phyloP scores from a whole-genome alignment of 495 filamentous ascomycete genomes.

The Aspergillus bertholletiae region DNA sequence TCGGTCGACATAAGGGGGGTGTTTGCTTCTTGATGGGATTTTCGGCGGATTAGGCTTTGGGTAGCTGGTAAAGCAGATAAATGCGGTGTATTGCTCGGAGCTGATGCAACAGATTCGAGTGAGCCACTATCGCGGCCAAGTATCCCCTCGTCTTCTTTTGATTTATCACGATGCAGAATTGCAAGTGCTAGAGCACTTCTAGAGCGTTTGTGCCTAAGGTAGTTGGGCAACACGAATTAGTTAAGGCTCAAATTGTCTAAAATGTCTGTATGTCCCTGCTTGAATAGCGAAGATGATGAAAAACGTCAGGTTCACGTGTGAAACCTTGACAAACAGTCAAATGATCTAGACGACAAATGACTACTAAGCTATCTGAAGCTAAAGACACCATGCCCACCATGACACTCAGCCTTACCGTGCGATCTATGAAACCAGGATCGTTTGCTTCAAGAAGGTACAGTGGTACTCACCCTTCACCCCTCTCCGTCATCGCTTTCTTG shows the following conservation, averaged over 20 bases:
- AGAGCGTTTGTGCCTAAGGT: constrained; percentile 50
- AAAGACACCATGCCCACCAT: background rate
- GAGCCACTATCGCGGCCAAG: constrained; percentile 25
- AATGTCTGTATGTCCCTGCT: background rate
- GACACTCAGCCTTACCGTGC: background rate
- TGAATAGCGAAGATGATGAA: background rate
- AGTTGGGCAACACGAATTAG: constrained; percentile 23
- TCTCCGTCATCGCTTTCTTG: constrained; percentile 24
- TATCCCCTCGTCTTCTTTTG: constrained; percentile 34
- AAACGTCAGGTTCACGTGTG: background rate
- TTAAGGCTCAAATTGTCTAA: constrained; percentile 9
- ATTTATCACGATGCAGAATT: constrained; percentile 49
- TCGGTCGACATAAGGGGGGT: constrained; percentile 23
- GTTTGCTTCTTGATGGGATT: constrained; percentile 23
- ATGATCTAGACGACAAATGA: no score
- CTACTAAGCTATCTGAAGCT: background rate
- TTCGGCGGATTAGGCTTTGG: constrained; percentile 32
- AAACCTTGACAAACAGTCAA: no score
- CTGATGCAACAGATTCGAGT: constrained; percentile 26
- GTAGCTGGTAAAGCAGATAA: constrained; percentile 19
- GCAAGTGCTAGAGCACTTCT: constrained; percentile 50
- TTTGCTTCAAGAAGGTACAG: background rate
- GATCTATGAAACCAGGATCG: constrained; percentile 12
- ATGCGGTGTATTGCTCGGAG: constrained; percentile 22
- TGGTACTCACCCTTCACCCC: constrained; percentile 24